These are phyloP conservation scores for Pleurozium schreberi DNA, from an alignment of 225 moss, liverwort and hornwort species.

Conservation along the genomic window DNA sequence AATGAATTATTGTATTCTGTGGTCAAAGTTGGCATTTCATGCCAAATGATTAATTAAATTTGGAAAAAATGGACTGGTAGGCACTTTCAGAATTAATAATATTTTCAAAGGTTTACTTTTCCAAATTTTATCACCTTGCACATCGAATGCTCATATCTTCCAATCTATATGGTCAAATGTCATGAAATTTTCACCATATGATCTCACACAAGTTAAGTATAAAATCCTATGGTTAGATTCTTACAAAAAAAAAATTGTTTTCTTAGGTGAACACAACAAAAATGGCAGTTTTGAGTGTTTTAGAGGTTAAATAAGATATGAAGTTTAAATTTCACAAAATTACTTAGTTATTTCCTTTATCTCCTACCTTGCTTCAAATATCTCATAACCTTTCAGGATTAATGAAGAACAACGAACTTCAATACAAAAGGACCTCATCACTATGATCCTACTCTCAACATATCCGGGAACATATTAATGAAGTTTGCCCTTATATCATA, in stretches of 20 bases:
- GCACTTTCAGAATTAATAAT: background rate
- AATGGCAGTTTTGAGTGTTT: no score
- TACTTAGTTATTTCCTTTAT: no score
- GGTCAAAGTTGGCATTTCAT: background rate
- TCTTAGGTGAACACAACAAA: background rate
- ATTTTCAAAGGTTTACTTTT: background rate
- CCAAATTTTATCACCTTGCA: background rate
- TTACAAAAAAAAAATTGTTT: background rate
- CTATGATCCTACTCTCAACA: fast-evolving
- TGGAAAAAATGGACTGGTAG: background rate
- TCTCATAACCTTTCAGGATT: background rate
- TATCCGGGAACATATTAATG: no score
- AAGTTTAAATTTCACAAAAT: background rate
- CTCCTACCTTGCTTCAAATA: background rate
- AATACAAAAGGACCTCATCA: background rate
- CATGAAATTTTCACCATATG: no score
- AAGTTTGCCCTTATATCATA: background rate
- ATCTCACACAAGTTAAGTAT: no score
- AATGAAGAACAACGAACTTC: background rate
- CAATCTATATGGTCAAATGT: fast-evolving
- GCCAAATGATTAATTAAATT: background rate
- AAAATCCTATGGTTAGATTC: no score
- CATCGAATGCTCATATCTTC: background rate
- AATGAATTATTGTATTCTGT: background rate
- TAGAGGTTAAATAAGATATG: no score